Base-by-base conservation (phyloP, 1,139 yeast genomes). In the Kodamaea sp. region DNA sequence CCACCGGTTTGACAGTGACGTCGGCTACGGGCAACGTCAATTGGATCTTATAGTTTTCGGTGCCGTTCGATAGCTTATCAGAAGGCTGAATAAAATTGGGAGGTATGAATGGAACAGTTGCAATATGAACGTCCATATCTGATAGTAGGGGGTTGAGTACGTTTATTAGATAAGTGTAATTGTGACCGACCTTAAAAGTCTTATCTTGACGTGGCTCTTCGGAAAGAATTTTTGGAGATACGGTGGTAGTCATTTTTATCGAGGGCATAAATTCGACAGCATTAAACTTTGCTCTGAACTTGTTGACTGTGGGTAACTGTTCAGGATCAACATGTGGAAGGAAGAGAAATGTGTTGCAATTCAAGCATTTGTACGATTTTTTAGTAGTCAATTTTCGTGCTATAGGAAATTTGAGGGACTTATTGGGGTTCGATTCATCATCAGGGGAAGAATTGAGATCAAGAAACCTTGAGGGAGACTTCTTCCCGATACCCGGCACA, bases 181-280 rank as follows among this genome's bases (percentile, higher is more conserved):
- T 47, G 10, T 37, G 28, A 13, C 48, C 50, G n/a, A 37, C 18
- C 11, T 18, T 24, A 14, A 53, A 34, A 4, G 22, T 15, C 15
- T 33, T 44, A 2, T 43, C 28, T 3, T 32, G 38, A 18, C 25
- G 22, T 1, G 37, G 33, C 10, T 28, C 18, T 6, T 31, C 25
- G 7, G 29, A 26, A 11, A 37, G 28, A 13, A 37, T 33, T 7
- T 25, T 28, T 2, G 41, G 32, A 7, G 43, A 21, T n/a, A 38
- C 37, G 23, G 49, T 23, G 13, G 37, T 33, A 20, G 35, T 34
- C 1, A 50, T 37, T 10, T 46, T 48, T 2, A 63, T 32, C 3
- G 47, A 35, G 4, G 74, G 74, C 34, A 66, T 30, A 20, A 50
- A 56, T 24, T 68, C 73, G 9, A 57, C 43, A 3, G 73, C 72